A percentile compares a stretch with the other conserved stretches of the same genome.
Evolutionary conservation across 495 filamentous ascomycete species (phyloP).

Genomic region (Articulospora tetracladia): DNA sequence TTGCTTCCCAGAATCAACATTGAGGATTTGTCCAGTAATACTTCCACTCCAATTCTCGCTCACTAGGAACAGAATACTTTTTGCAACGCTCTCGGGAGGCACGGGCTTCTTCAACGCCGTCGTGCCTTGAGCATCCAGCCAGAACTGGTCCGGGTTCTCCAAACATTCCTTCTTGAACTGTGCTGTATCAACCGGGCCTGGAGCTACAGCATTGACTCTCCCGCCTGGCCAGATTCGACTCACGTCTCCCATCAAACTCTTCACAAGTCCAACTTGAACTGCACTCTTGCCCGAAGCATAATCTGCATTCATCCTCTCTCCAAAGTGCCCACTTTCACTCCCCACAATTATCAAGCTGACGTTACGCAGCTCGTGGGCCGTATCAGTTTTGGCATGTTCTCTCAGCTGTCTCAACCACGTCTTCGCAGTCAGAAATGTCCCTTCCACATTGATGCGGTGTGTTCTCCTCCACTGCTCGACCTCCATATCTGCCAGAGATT

Average conservation of each 20-base stretch:
- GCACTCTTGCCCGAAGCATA: slow-evolving; percentile 39
- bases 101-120: slow-evolving; percentile 32
- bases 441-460: slow-evolving; percentile 36
- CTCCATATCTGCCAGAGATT: slow-evolving; percentile 32
- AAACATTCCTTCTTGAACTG: slow-evolving; percentile 33
- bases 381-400: slow-evolving; percentile 2
- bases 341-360: slow-evolving; percentile 38
- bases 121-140: slow-evolving; percentile 37
- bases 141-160: slow-evolving; percentile 32
- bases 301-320: slow-evolving; percentile 35
- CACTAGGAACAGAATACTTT: slow-evolving; percentile 35
- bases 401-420: slow-evolving; percentile 24
- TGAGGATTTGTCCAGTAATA: slow-evolving; percentile 36
- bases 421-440: slow-evolving; percentile 38
- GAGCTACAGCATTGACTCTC: slow-evolving; percentile 39
- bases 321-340: slow-evolving; percentile 38
- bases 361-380: slow-evolving; percentile 23
- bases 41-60: slow-evolving; percentile 36
- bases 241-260: slow-evolving; percentile 34
- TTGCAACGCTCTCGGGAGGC: slow-evolving; percentile 32
- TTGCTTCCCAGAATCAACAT: slow-evolving; percentile 39
- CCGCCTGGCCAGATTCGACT: slow-evolving; percentile 29
- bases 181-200: slow-evolving; percentile 37
- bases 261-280: slow-evolving; percentile 35
- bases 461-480: slow-evolving; percentile 32